These are phyloP conservation scores for Carpinus fangiana DNA, from an alignment of 306 rosid genomes.

Conservation along the genomic window DNA sequence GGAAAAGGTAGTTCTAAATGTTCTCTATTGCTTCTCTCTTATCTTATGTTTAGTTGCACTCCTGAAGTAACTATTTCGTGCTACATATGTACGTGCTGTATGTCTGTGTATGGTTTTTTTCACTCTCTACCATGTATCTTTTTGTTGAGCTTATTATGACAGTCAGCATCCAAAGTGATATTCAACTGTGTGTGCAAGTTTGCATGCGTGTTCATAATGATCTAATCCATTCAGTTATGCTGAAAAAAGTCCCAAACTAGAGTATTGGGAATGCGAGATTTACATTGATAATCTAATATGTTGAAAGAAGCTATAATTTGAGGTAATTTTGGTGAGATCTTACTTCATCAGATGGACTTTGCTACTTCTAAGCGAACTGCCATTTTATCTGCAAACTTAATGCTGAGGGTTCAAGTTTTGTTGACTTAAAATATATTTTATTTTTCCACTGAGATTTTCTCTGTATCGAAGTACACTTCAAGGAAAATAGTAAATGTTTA, in stretches of 20 bases:
- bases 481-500: background rate
- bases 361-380: too few relatives aligned
- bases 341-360: background rate
- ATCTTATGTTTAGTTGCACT: constrained; percentile 11
- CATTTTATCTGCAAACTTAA: background rate
- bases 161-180: too few relatives aligned
- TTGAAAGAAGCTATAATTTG: background rate
- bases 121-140: too few relatives aligned
- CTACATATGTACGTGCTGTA: background rate
- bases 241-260: background rate
- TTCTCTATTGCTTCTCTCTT: constrained; percentile 26
- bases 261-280: background rate
- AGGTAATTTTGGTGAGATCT: background rate
- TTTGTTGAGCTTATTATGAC: too few relatives aligned
- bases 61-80: background rate
- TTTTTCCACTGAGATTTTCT: background rate
- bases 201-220: background rate
- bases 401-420: background rate
- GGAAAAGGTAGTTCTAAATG: constrained; percentile 65
- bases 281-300: background rate
- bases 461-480: background rate
- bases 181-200: too few relatives aligned
- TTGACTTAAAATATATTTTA: background rate
- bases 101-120: background rate
- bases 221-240: background rate